Conservation (phyloP, 2,329 filamentous ascomycete species). For the Aureobasidium sp. region DNA sequence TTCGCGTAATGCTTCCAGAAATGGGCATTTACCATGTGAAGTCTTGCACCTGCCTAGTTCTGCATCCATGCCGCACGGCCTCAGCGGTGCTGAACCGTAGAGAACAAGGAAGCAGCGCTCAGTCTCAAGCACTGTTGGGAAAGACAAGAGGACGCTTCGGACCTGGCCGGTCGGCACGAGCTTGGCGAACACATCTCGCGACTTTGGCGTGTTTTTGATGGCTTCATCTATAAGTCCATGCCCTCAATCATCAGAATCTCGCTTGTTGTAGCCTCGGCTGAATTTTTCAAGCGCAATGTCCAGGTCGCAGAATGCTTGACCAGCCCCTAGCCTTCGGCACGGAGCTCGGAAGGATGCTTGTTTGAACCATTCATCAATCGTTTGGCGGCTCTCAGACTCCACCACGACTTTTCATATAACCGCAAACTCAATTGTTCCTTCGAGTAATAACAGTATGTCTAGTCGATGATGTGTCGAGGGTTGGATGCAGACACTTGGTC, state of each 20-base stretch:
- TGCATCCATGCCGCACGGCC: neutral
- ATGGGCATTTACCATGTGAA: neutral
- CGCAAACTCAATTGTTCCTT: neutral
- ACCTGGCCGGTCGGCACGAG: neutral
- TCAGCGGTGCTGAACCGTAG: too few relatives aligned
- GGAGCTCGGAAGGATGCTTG: conserved; percentile 1
- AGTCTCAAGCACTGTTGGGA: neutral
- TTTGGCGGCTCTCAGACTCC: neutral
- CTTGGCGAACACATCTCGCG: neutral
- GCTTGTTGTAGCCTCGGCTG: neutral
- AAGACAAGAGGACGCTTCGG: neutral
- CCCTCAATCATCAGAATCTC: neutral
- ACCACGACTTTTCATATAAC: neutral
- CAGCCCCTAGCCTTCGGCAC: neutral
- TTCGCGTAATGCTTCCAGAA: neutral
- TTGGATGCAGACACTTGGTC: neutral
- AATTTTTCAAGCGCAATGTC: neutral
- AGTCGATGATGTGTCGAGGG: neutral
- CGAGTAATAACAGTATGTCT: neutral
- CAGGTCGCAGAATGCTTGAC: neutral
- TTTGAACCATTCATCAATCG: neutral
- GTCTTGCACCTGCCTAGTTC: neutral
- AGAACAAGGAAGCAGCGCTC: neutral
- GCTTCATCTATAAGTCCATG: neutral
- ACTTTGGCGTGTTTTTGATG: neutral